Evolutionary conservation across 2,329 filamentous ascomycete species (phyloP).

Genomic region (Colletotrichum plurivorum): DNA sequence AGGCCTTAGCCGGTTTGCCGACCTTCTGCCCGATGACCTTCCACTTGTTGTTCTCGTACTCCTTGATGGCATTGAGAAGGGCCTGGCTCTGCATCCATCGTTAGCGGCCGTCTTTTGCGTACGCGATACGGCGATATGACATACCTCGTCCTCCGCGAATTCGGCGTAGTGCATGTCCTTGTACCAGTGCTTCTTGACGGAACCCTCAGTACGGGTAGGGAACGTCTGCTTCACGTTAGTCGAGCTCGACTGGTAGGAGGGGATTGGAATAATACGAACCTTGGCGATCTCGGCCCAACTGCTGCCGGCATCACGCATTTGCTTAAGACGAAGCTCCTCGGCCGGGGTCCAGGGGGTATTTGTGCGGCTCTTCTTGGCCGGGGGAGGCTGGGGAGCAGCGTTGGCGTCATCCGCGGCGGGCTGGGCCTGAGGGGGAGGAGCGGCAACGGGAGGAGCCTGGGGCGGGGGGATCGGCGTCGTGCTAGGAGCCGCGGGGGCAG

Average conservation of each 20-base stretch:
- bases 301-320: slow-evolving; percentile 92
- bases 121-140: slow-evolving; percentile 45
- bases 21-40: slow-evolving; percentile 97
- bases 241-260: neutral
- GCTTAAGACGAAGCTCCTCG: slow-evolving; percentile 92
- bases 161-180: slow-evolving; percentile 99
- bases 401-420: slow-evolving; percentile 50
- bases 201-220: slow-evolving; percentile 92
- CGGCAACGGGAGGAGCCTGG: slow-evolving; percentile 49
- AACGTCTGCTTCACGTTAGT: slow-evolving; percentile 75
- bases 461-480: slow-evolving; percentile 50
- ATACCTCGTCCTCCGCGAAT: slow-evolving; percentile 96
- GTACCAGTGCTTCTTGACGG: slow-evolving; percentile 99
- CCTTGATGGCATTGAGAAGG: slow-evolving; percentile 93
- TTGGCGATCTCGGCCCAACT: slow-evolving; percentile 99
- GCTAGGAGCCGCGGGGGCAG: slow-evolving; percentile 53
- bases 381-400: slow-evolving; percentile 60
- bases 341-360: slow-evolving; percentile 98
- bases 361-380: slow-evolving; percentile 93
- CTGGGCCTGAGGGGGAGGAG: slow-evolving; percentile 50
- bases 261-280: slow-evolving; percentile 64
- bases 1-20: slow-evolving; percentile 93
- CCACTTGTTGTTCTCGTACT: slow-evolving; percentile 99
- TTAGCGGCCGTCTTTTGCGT: slow-evolving; percentile 36
- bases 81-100: slow-evolving; percentile 73